Base-by-base conservation (phyloP, 2,329 filamentous ascomycete species). In the Dactylellina parvicollis region DNA sequence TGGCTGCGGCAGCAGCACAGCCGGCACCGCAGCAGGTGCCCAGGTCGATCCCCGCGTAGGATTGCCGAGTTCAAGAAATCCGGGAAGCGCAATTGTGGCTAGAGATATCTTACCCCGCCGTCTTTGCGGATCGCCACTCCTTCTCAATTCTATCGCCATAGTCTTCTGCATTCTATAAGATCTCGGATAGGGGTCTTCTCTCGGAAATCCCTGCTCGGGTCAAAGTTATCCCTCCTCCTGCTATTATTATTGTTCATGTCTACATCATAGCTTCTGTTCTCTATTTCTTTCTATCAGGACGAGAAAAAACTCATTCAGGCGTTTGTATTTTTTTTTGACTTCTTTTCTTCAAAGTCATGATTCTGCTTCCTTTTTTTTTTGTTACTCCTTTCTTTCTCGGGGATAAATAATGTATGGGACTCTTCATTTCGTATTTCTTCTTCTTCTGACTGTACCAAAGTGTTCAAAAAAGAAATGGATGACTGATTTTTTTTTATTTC, bases 1-100 rank as follows among this genome's bases (percentile, higher is more conserved):
- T 72, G 59, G 66, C 56, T 42, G 92, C 96, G 80, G 95, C 94
- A 82, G 84, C 88, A 4, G 90, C 93, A 22, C 40, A 56, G 7
- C 44, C 22, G 3, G 30, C 46, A 3, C 38, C 44, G 12, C 56
- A 36, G 10, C 67, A 57, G n/a, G 57, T 20, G 22, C 65, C 65
- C 9, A 20, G 67, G n/a, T 57, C 59, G 12, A 56, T 56, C 18
- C 52, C 52, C 22, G 34, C 52, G 34, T 56, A 56, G 34, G 7
- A 42, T 36, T 20, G 4, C 4, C 4, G 9, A 7, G 16, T 44
- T 40, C 4, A 16, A 16, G 36, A 40, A 32, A 32, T 32, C 30
- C 30, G n/a, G n/a, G n/a, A n/a, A n/a, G n/a, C n/a, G n/a, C n/a
- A n/a, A n/a, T n/a, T n/a, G n/a, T n/a, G n/a, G n/a, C n/a, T n/a